These are phyloP conservation scores for Silene vulgaris DNA, from an alignment of 179 eudicot genomes.

Conservation along the genomic window DNA sequence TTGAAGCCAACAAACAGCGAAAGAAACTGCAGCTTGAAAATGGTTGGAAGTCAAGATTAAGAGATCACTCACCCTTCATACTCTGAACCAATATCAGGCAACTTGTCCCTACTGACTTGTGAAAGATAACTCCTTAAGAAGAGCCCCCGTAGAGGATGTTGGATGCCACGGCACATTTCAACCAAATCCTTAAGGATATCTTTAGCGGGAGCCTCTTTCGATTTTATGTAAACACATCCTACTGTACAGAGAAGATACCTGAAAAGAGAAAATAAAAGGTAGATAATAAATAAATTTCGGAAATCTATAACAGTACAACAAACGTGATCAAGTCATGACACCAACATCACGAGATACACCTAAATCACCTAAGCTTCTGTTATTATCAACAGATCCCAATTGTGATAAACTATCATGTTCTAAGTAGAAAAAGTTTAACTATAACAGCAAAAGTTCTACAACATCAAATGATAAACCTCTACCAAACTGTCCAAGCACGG, in stretches of 20 bases:
- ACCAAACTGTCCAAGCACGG: background rate
- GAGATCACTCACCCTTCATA: slow-evolving; percentile 69
- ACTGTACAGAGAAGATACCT: slow-evolving; percentile 97
- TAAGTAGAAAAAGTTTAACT: background rate
- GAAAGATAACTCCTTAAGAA: slow-evolving; percentile 92
- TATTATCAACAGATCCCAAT: background rate
- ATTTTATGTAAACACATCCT: slow-evolving; percentile 90
- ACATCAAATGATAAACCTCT: background rate
- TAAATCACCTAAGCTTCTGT: background rate
- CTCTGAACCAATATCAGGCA: slow-evolving; percentile 92
- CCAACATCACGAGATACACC: background rate
- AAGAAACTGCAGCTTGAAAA: background rate
- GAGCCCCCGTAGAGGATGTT: slow-evolving; percentile 94
- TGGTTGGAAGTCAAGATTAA: background rate
- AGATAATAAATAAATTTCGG: background rate
- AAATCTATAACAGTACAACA: background rate
- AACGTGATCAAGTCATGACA: background rate
- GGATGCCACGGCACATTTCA: slow-evolving; percentile 98
- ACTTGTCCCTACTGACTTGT: slow-evolving; percentile 86
- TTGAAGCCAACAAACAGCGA: background rate
- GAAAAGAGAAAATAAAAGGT: slow-evolving; percentile 12
- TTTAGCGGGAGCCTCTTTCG: slow-evolving; percentile 96
- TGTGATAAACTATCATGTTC: background rate
- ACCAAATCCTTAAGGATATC: slow-evolving; percentile 92
- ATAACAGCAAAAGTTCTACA: background rate